phyloP scores from a whole-genome alignment of 75 land plant species.

The Selaginella tamariscina region DNA sequence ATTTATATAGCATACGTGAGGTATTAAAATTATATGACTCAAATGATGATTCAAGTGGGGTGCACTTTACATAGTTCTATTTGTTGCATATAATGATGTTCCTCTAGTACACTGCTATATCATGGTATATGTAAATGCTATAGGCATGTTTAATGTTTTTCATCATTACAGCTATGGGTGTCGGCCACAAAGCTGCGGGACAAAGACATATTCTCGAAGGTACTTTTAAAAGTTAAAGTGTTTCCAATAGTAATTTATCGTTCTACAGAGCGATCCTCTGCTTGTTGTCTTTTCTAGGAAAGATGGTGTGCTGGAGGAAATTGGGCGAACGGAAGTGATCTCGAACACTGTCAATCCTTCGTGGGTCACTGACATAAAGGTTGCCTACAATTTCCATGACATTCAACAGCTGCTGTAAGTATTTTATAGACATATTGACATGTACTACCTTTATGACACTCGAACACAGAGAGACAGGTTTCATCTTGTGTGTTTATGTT shows the following conservation, averaged over 20 bases:
- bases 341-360: constrained; percentile 53
- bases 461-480: no score
- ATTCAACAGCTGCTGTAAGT: constrained; percentile 64
- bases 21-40: no score
- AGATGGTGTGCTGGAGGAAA: constrained; percentile 55
- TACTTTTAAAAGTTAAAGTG: neutral
- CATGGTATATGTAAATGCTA: neutral
- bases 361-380: constrained; percentile 51
- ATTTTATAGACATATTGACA: neutral
- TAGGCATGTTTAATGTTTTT: neutral
- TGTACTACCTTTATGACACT: no score
- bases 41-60: no score
- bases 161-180: constrained; percentile 32
- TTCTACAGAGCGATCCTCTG: constrained; percentile 86
- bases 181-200: constrained; percentile 51
- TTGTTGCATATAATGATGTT: no score
- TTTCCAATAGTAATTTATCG: neutral
- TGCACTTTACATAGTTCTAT: no score
- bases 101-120: no score
- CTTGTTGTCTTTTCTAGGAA: constrained; percentile 49
- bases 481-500: no score
- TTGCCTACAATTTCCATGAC: constrained; percentile 67
- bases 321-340: constrained; percentile 94
- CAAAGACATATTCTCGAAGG: constrained; percentile 55
- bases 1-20: no score